Evolutionary conservation across 805 yeast species (phyloP), one percentile per base, ranked within the genome.

Genomic region (Kazachstania africana): DNA sequence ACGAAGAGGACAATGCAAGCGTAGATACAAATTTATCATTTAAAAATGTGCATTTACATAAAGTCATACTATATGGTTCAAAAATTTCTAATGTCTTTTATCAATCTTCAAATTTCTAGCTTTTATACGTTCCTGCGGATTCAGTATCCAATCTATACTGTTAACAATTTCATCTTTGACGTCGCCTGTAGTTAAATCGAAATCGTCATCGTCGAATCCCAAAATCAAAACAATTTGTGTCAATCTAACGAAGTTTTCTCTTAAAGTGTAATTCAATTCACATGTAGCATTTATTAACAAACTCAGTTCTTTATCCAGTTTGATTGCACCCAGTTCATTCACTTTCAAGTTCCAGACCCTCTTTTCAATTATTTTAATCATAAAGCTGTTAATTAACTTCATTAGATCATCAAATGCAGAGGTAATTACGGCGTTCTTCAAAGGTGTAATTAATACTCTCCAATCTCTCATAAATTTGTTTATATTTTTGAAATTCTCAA

Each of bases 211-310:
- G 43, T 84, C 95, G 58, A 84, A 67, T 4, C 94, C 91, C 25
- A 85, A 62, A 27, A 84, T 63, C 63, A 83, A 69, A 14, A 84
- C 79, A 26, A 91, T 66, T 52, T 88, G 97, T 0, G 95, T 84
- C 5, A 84, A 74, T 36, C 84, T 65, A 6, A 79, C 66, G 48
- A 88, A 88, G 43, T 72, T 70, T 37, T 83, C 91, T 37, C 95
- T 65, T 43, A 85, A 59, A 22, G 69, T 68, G 54, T 85, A 88
- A 47, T 77, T 66, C 35, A 74, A 72, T 30, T 74, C 77, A 29
- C 94, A 77, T 5, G 82, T 68, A 36, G 78, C 78, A 27, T 76
- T 69, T 31, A 91, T 80, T 21, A 88, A 66, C 17, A 71, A 64
- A 28, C 85, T 72, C 15, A 85, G 59, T 48, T 87, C 95, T 36